Conservation (phyloP, 345 rosid genomes). For the Capsella bursapastoris region DNA sequence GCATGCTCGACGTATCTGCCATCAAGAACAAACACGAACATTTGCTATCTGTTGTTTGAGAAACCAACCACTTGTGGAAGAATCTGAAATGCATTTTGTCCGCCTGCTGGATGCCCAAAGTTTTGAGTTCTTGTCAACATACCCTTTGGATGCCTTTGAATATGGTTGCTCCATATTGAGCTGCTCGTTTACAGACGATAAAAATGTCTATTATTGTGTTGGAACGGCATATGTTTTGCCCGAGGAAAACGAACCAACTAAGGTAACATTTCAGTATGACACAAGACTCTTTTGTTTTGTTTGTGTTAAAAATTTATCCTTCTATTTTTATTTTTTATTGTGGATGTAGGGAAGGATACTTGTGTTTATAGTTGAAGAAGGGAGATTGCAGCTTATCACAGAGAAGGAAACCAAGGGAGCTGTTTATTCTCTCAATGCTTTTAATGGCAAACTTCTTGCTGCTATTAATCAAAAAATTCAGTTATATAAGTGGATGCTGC, state of each 20-base stretch:
- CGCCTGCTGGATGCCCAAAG: slow-evolving; percentile 87
- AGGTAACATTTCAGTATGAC: slow-evolving; percentile 52
- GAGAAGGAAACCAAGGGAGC: slow-evolving; percentile 97
- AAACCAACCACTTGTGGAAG: slow-evolving; percentile 71
- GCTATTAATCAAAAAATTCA: slow-evolving; percentile 93
- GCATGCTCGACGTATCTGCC: slow-evolving; percentile 89
- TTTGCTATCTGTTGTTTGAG: slow-evolving; percentile 85
- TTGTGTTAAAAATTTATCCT: neutral
- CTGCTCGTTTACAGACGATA: slow-evolving; percentile 85
- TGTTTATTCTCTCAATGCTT: slow-evolving; percentile 81
- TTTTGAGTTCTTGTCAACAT: slow-evolving; percentile 76
- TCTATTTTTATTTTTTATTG: neutral
- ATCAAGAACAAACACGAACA: slow-evolving; percentile 93
- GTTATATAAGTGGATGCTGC: slow-evolving; percentile 88
- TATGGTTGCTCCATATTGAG: slow-evolving; percentile 90
- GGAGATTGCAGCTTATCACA: slow-evolving; percentile 81
- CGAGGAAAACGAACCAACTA: slow-evolving; percentile 84
- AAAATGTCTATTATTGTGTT: slow-evolving; percentile 80
- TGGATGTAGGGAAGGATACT: slow-evolving; percentile 78
- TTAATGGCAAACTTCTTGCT: slow-evolving; percentile 93
- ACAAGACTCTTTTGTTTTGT: neutral
- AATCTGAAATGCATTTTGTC: slow-evolving; percentile 78
- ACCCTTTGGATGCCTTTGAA: slow-evolving; percentile 86
- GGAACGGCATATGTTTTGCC: slow-evolving; percentile 97
- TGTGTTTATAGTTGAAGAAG: slow-evolving; percentile 85